Evolutionary conservation across 257 asterid genomes (phyloP).

Genomic region (Nicotiana knightiana): DNA sequence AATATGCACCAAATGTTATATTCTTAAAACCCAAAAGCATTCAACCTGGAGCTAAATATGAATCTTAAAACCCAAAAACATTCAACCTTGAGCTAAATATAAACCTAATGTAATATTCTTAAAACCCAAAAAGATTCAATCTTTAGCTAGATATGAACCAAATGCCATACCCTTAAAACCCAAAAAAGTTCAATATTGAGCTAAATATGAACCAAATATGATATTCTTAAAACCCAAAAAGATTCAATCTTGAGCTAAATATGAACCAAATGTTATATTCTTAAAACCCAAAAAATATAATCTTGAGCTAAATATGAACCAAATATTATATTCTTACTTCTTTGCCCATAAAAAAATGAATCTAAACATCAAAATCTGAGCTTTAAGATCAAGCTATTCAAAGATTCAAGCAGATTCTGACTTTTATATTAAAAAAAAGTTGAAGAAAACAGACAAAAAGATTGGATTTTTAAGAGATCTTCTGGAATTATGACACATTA

Average conservation of each 20-base stretch:
- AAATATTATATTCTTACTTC: neutral
- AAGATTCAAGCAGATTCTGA: neutral
- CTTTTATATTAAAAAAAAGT: neutral
- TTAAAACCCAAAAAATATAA: too few relatives aligned
- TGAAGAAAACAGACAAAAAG: neutral
- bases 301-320: too few relatives aligned
- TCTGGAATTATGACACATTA: neutral
- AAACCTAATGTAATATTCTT: neutral
- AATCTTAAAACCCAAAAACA: too few relatives aligned
- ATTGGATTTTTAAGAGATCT: constrained; percentile 1
- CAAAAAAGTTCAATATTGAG: neutral
- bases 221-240: neutral
- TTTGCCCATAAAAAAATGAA: neutral
- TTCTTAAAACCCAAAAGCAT: too few relatives aligned
- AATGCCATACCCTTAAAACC: neutral
- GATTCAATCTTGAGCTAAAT: neutral
- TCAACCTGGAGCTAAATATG: too few relatives aligned
- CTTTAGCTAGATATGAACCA: neutral
- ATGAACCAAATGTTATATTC: too few relatives aligned
- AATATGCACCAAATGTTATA: neutral
- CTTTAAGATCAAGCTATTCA: neutral
- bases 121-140: neutral
- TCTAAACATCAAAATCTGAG: neutral
- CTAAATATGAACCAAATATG: neutral
- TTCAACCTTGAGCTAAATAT: neutral